Base-by-base conservation (phyloP, 192 early-diverging fungal genomes). In the Coemansia reversa region DNA sequence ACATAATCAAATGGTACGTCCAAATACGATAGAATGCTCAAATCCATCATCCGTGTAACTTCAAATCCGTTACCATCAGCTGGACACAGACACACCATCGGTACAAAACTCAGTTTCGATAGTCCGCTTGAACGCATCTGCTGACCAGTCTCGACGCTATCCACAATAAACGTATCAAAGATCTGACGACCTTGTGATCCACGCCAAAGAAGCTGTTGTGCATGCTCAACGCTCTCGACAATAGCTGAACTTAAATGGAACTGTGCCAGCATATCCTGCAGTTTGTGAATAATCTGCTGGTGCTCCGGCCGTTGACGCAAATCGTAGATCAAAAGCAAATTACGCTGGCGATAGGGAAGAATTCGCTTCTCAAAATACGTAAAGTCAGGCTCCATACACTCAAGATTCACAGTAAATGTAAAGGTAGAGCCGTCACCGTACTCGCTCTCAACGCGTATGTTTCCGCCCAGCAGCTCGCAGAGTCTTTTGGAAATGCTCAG, bases 401-500 rank as follows among this genome's bases (percentile, higher is more conserved):
- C 84, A 32, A 89, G 74, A 45, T 84, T 82, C 48, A 87, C 71
- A 2, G 89, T 91, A 58, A 94, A 92, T 72, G 80, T 89, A 79
- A 94, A 94, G 59, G 85, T 84, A 0, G 90, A 91, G 27, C 92
- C 91, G 32, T 82, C 70, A n/a, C 88, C 89, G 57, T 84, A 86
- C 24, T 83, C 81, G 62, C 86, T 87, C 69, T 89, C 86, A 8
- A 93, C 91, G 83, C 90, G 88, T 52, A 94, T 87, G 61, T 86
- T 72, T 24, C 93, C 93, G 49, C 91, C 91, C 76, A 92, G 87
- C 49, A 93, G 72, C 48, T 87, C 84, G 42, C 88, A 87, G 7
- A 96, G 76, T 32, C 89, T 85, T 73, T 87, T 88, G 9, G 87
- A 91, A 50, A 96, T 96, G 30, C 88, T 90, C 28, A 96, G 81